Evolutionary conservation across 805 yeast species (phyloP), one percentile per base, ranked within the genome.

Genomic region (Hyphopichia homilentoma): DNA sequence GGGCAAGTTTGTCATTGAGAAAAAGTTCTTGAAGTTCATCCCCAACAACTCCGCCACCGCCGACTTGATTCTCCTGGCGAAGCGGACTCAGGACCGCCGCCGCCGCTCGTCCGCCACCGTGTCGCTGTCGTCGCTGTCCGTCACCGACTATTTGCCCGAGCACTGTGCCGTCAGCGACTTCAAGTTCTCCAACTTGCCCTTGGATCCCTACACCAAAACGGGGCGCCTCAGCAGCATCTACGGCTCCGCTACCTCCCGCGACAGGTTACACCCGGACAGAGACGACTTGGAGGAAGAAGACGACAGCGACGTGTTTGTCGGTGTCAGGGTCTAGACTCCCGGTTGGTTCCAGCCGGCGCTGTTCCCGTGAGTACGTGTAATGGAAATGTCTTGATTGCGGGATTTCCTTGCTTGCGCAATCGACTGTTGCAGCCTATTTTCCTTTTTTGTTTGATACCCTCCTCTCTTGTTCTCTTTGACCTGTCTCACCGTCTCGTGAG

Each of bases 1-100:
- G 45, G 69, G 70, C 27, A 66, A 66, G 45, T 66, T 49, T 42
- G 73, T 66, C 29, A 63, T 66, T 43, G 73, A 66, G 45, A 49
- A 54, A 23, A 50, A 52, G 27, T 66, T 37, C 44, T 52, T 66
- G 12, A 50, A 52, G 32, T 49, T 54, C 32, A 58, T 65, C 20
- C 49, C 61, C 29, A 65, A 64, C 39, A 56, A 59, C 39, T 49
- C 58, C 14, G 47, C 64, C 12, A 59, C 61, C 11, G 50, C 57
- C n/a, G 38, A 38, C 9, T 50, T 66, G 27, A 40, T 54, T 13
- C 61, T 59, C 30, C 54, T 59, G 30, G 69, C 65, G 4, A 47
- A 47, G 29, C 44, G 44, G 38, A 39, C 30, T 28, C 38, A 37
- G 19, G 28, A 25, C 23, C 24, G 40, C n/a, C 32, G 39, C n/a